These are phyloP conservation scores for Dianthus caryophyllus DNA, from an alignment of 148 eudicot genomes.

Conservation along the genomic window DNA sequence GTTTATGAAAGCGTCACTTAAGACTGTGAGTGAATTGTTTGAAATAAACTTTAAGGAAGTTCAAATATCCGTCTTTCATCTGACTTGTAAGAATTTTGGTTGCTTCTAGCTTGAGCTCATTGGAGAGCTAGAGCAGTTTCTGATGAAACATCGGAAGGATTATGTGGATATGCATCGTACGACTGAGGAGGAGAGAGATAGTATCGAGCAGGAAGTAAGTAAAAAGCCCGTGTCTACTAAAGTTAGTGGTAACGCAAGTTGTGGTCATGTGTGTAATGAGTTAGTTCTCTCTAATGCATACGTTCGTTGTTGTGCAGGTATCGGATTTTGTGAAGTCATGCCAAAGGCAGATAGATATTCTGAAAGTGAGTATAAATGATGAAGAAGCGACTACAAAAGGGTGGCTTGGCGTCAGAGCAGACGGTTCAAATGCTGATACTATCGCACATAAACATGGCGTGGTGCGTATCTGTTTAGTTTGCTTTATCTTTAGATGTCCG, in stretches of 20 bases:
- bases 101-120: slow-evolving; percentile 73
- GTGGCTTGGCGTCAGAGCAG: slow-evolving; percentile 73
- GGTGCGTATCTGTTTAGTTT: slow-evolving; percentile 42
- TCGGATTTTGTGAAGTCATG: slow-evolving; percentile 76
- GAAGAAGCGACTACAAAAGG: slow-evolving; percentile 81
- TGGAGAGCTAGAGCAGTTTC: slow-evolving; percentile 63
- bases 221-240: not conserved
- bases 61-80: not conserved
- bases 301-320: slow-evolving; percentile 47
- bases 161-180: slow-evolving; percentile 89
- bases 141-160: slow-evolving; percentile 82
- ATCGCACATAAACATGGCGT: slow-evolving; percentile 98
- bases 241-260: not conserved
- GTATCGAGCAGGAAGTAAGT: slow-evolving; percentile 97
- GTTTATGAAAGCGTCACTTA: slow-evolving; percentile 70
- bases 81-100: slow-evolving; percentile 5
- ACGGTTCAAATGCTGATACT: slow-evolving; percentile 70
- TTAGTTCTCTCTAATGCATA: slow-evolving; percentile 12
- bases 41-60: not conserved
- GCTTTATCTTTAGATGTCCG: not conserved
- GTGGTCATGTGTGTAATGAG: not conserved
- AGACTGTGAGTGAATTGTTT: slow-evolving; percentile 48
- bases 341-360: slow-evolving; percentile 86
- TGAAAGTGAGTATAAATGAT: slow-evolving; percentile 58
- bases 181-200: slow-evolving; percentile 87